Base-by-base conservation (phyloP, 2,329 filamentous ascomycete species). In the Thermomyces lanuginosus region DNA sequence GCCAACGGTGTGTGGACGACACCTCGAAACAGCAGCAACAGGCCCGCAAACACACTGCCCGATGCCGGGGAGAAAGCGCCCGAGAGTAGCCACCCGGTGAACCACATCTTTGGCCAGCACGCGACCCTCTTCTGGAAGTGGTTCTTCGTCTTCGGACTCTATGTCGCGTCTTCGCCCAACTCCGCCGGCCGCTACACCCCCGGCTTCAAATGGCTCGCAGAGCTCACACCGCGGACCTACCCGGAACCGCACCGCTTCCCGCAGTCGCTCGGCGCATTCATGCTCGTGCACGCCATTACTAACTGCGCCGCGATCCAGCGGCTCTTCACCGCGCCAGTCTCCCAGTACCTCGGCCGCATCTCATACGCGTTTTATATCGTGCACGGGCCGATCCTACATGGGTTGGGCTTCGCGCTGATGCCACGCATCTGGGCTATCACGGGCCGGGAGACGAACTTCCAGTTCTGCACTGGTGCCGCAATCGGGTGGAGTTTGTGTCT, bases 301-400 rank as follows among this genome's bases (percentile, higher is more conserved):
- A 51, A 52, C 24, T 52, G 51, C 12, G 45, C 42, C 6, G 44
- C 46, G 7, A 44, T 61, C 20, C 55, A 60, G 27, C 45, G 44
- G 25, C 38, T 60, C 12, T 57, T 61, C 37, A 49, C 45, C 17
- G 51, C 51, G 26, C 40, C 43, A 1, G 20, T 59, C 4, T 53
- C 55, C 9, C 56, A 57, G 30, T 62, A 63, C 32, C 40, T 63
- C 8, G 59, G 59, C 30, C 56, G 55, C 24, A 56, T 61, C 31
- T 60, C 55, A 2, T 63, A 57, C 34, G 54, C 55, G 2, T 52
- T 63, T 21, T 63, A 62, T 29, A 50, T 62, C 24, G 55, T 61
- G 13, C 59, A 63, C 27, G 55, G 56, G 1, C 56, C 55, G 1
- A 49, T 56, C 12, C 44, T 59, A 4, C 56, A 59, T 30, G 49